phyloP scores from a whole-genome alignment of 2,329 filamentous ascomycete genomes.

The Fusarium scirpi region DNA sequence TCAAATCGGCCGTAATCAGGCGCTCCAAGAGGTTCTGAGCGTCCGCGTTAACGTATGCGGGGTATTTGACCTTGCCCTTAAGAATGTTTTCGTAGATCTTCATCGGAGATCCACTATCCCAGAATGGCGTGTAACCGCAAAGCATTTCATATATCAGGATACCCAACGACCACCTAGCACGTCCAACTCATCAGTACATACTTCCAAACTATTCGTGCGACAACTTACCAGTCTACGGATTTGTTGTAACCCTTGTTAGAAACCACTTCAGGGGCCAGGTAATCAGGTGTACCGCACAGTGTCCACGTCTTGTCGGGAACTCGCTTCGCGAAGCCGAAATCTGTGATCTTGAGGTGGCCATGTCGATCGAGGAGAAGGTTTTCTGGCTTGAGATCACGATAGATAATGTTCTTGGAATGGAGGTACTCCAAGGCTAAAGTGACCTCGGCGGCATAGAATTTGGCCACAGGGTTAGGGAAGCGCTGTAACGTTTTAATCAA shows the following conservation, averaged over 20 bases:
- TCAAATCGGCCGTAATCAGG: conserved; percentile 93
- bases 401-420: conserved; percentile 95
- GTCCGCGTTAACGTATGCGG: conserved; percentile 93
- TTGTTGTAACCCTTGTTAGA: conserved; percentile 99
- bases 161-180: conserved; percentile 90
- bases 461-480: conserved; percentile 97
- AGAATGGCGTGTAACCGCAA: conserved; percentile 98
- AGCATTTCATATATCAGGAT: conserved; percentile 99
- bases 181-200: conserved; percentile 19
- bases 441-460: conserved; percentile 98
- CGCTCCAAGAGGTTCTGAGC: conserved; percentile 92
- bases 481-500: conserved; percentile 67
- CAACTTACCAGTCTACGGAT: conserved; percentile 94
- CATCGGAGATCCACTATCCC: conserved; percentile 97
- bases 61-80: conserved; percentile 95
- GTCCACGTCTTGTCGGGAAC: conserved; percentile 99
- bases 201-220: not conserved
- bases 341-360: conserved; percentile 95
- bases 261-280: conserved; percentile 97
- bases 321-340: conserved; percentile 98
- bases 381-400: conserved; percentile 96
- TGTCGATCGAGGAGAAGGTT: conserved; percentile 92
- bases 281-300: conserved; percentile 96
- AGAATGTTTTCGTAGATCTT: conserved; percentile 99
- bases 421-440: conserved; percentile 95